Evolutionary conservation across 1,139 yeast species (phyloP), one percentile per base, ranked within the genome.

Genomic region (Hemisphaericaspora xylanilytica): DNA sequence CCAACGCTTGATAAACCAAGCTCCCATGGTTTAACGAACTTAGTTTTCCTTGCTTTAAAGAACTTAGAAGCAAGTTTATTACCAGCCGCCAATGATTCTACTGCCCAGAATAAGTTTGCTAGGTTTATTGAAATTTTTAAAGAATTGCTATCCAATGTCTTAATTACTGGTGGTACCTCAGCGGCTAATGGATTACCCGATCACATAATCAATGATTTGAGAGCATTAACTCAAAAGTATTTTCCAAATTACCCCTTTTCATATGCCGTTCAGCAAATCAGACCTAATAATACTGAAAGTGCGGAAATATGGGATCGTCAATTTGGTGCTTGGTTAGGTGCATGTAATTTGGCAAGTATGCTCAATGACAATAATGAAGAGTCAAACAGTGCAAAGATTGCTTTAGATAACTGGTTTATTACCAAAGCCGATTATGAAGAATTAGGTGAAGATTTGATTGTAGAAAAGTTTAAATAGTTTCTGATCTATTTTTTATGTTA

Each of bases 101-200:
- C 49, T 37, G 58, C 60, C 28, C 55, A 52, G 39, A 53, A 55
- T 39, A 56, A 61, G 34, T 58, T 56, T 49, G 67, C 67, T 15
- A 55, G 67, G 35, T 68, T 70, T 46, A 66, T 65, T 44, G 76
- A 71, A 40, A 61, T 64, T 16, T 66, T 70, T 52, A 67, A 64
- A 43, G 64, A 56, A 28, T 59, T 70, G 37, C 59, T 82, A 37
- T 68, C 78, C n/a, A 82, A 80, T 52, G 74, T 84, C 9, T 73
- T 85, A 29, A 67, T 85, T 38, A 81, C 85, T 4, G 92, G 94
- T 25, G 80, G 83, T 8, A 61, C 80, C 1, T 74, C 88, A 2
- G 63, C 76, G 41, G 65, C 81, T 20, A 73, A 75, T 16, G 87
- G 86, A 3, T 63, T 84, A 42, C 78, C 78, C 35, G 81, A 77